Conservation (phyloP, 2,329 filamentous ascomycete genomes). For the Aspergillus piperis region DNA sequence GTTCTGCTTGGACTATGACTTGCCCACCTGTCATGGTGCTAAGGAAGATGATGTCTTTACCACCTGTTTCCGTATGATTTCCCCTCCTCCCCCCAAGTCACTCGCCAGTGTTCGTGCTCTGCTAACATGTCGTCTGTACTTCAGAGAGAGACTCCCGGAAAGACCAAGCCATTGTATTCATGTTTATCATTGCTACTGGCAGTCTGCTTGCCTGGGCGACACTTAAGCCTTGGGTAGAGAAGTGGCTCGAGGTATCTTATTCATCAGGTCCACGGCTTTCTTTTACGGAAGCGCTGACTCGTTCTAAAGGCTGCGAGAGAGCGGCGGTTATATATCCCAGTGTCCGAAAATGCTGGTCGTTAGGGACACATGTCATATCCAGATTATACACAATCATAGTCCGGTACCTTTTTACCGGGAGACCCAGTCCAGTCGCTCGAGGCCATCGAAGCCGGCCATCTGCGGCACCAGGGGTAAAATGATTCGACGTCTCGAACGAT, state of each 20-base stretch:
- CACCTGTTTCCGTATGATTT: constrained; percentile 61
- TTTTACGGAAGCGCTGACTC: constrained; percentile 7
- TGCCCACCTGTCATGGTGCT: constrained; percentile 62
- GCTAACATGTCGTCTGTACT: constrained; percentile 14
- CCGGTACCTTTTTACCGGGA: neutral
- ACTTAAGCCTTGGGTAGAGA: constrained; percentile 60
- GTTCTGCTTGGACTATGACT: constrained; percentile 64
- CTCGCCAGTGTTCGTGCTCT: neutral
- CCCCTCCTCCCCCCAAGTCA: neutral
- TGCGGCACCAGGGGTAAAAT: neutral
- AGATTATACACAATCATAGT: neutral
- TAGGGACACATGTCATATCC: constrained; percentile 4
- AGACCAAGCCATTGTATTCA: constrained; percentile 65
- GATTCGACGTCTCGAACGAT: too few relatives aligned
- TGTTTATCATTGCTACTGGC: constrained; percentile 66
- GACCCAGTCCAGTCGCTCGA: neutral
- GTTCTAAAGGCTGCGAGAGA: constrained; percentile 48
- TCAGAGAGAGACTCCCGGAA: constrained; percentile 67
- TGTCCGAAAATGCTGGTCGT: constrained; percentile 38
- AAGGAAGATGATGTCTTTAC: constrained; percentile 66
- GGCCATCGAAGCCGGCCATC: neutral
- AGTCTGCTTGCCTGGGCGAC: constrained; percentile 62
- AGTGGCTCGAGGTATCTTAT: constrained; percentile 53
- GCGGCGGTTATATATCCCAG: constrained; percentile 54
- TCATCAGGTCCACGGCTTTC: neutral